Percentiles rank a stretch among this genome's conserved stretches.
These are phyloP conservation scores for Lotmaria passim DNA, from an alignment of 208 protist species.

Conservation along the genomic window DNA sequence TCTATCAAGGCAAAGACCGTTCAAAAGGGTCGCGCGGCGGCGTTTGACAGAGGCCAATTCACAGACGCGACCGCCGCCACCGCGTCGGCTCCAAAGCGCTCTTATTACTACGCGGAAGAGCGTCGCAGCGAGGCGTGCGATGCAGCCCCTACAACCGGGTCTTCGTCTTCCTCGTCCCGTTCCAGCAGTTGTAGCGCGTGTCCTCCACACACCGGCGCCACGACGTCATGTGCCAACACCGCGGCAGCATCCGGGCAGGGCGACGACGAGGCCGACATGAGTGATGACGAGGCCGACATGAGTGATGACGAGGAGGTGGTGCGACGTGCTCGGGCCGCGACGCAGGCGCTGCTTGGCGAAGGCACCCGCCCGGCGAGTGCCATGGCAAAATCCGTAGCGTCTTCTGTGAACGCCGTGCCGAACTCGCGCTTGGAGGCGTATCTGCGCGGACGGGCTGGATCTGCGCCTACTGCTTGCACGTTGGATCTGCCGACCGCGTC, in stretches of 20 bases:
- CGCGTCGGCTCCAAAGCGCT: constrained; percentile 17
- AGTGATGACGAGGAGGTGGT: constrained; percentile 37
- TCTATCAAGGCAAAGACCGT: constrained; percentile 82
- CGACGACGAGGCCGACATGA: neutral
- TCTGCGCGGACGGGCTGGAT: constrained; percentile 18
- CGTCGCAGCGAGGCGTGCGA: constrained; percentile 21
- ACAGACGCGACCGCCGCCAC: neutral
- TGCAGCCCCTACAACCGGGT: constrained; percentile 18
- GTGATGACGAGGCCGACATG: constrained; percentile 9
- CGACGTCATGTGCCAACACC: neutral
- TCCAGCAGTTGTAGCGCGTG: constrained; percentile 16
- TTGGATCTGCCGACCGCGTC: too few species aligned
- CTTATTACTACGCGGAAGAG: constrained; percentile 51
- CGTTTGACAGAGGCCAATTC: constrained; percentile 64
- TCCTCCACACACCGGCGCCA: neutral
- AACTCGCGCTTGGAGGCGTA: constrained; percentile 23
- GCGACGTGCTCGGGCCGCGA: constrained; percentile 27
- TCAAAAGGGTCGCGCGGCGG: constrained; percentile 53
- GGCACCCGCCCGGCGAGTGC: constrained; percentile 4
- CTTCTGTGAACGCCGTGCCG: neutral
- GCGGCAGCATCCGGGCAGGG: neutral
- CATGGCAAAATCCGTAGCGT: neutral
- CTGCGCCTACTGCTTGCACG: neutral
- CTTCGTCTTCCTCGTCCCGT: constrained; percentile 33
- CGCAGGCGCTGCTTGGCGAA: constrained; percentile 19